Conservation (phyloP, 106 monocot species). For the Acorus gramineus region DNA sequence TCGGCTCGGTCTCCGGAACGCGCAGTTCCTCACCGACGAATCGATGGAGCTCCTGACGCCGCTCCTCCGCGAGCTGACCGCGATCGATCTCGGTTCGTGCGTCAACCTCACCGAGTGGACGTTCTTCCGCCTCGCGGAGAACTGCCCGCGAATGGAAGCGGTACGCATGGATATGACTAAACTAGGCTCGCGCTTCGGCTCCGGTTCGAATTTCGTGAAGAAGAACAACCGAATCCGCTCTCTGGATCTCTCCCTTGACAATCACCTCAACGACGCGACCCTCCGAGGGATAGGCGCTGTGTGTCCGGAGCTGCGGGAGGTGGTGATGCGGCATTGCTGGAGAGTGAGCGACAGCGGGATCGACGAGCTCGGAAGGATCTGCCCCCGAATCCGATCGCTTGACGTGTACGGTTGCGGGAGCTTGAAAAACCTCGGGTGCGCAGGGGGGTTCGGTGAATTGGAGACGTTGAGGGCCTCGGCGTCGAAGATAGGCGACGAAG, state of each 20-base stretch:
- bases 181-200: background rate
- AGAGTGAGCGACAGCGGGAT: background rate
- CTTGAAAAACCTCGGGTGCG: background rate
- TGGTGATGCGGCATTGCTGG: conserved; percentile 1
- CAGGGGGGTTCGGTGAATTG: background rate
- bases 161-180: background rate
- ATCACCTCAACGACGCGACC: background rate
- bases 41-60: background rate
- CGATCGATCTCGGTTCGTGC: conserved; percentile 1
- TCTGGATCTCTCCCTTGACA: background rate
- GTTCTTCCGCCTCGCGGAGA: background rate
- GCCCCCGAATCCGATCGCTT: background rate
- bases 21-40: conserved; percentile 1
- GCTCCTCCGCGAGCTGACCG: background rate
- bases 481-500: background rate
- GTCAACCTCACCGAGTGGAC: background rate
- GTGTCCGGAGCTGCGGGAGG: background rate
- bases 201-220: background rate
- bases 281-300: background rate
- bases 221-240: background rate
- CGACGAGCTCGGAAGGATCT: background rate
- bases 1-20: background rate
- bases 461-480: background rate
- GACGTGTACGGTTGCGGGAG: background rate
- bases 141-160: background rate